Percentiles rank a stretch among this genome's conserved stretches.
Conservation (phyloP, 306 rosid genomes). For the Acacia confusa region DNA sequence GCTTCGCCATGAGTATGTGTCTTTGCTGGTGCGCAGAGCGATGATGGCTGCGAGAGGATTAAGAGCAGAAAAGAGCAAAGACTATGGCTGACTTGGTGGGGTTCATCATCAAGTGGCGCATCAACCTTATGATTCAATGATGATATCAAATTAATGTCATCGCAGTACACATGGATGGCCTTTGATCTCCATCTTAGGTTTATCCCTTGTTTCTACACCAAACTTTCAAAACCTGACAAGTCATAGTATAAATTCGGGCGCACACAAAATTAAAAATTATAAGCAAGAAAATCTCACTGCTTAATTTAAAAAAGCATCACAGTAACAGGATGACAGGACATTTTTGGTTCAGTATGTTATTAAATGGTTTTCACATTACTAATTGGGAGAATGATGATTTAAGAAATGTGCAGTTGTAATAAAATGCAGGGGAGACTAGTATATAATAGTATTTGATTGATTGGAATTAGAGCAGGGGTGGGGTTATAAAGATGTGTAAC, state of each 20-base stretch:
- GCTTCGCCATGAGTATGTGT: constrained; percentile 23
- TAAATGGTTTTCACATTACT: too few species aligned
- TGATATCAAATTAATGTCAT: background rate
- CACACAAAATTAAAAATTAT: too few species aligned
- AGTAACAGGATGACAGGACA: background rate
- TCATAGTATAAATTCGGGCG: background rate
- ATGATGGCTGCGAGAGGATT: background rate
- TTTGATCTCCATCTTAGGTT: background rate
- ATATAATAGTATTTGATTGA: background rate
- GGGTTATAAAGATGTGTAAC: background rate
- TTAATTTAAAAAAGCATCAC: background rate
- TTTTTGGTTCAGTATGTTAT: too few species aligned
- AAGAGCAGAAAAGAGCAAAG: background rate
- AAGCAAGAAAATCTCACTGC: background rate
- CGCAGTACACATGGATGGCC: too few species aligned
- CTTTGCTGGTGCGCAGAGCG: background rate
- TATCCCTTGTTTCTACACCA: too few species aligned
- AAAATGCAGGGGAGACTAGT: background rate
- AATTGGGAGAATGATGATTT: background rate
- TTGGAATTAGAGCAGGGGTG: background rate
- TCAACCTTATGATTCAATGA: background rate
- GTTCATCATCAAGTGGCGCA: background rate
- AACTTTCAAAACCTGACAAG: background rate
- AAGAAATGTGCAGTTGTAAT: background rate
- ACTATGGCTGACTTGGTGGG: background rate